A percentile compares a stretch with the other conserved stretches of the same genome.
phyloP scores from a whole-genome alignment of 306 rosid species.

The Hylodesmum podocarpum region DNA sequence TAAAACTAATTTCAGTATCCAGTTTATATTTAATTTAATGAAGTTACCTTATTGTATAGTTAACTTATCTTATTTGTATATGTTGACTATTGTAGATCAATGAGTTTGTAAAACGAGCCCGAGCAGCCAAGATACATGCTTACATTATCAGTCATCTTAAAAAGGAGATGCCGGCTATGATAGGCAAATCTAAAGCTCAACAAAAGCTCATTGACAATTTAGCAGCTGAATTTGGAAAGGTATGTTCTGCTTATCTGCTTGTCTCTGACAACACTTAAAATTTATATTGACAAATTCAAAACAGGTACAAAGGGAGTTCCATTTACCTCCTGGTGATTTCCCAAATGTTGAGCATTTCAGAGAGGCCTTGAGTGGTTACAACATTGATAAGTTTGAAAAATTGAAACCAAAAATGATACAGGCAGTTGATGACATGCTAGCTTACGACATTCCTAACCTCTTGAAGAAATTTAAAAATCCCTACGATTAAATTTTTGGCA shows the following conservation, averaged over 20 bases:
- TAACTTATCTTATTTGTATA: neutral
- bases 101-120: slow-evolving; percentile 90
- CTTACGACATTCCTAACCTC: slow-evolving; percentile 80
- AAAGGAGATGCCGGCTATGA: slow-evolving; percentile 87
- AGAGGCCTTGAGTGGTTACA: slow-evolving; percentile 64
- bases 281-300: neutral
- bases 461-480: slow-evolving; percentile 80
- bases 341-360: slow-evolving; percentile 75
- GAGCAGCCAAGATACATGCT: slow-evolving; percentile 94
- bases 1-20: neutral
- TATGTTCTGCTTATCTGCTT: slow-evolving; percentile 32
- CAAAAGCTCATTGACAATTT: slow-evolving; percentile 74
- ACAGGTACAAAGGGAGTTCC: slow-evolving; percentile 86
- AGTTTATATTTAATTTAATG: slow-evolving; percentile 6
- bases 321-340: slow-evolving; percentile 86
- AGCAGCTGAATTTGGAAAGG: slow-evolving; percentile 80
- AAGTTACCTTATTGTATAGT: neutral
- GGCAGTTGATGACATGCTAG: slow-evolving; percentile 85
- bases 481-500: slow-evolving; percentile 43
- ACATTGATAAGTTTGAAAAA: slow-evolving; percentile 75
- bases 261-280: slow-evolving; percentile 2
- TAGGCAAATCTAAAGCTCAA: slow-evolving; percentile 85
- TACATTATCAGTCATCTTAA: slow-evolving; percentile 81
- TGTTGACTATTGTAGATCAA: slow-evolving; percentile 56
- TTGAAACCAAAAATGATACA: slow-evolving; percentile 78